Percentiles rank a stretch among this genome's conserved stretches.
Evolutionary conservation across 2,329 filamentous ascomycete genomes (phyloP).

Genomic region (Fusarium verrucosum): DNA sequence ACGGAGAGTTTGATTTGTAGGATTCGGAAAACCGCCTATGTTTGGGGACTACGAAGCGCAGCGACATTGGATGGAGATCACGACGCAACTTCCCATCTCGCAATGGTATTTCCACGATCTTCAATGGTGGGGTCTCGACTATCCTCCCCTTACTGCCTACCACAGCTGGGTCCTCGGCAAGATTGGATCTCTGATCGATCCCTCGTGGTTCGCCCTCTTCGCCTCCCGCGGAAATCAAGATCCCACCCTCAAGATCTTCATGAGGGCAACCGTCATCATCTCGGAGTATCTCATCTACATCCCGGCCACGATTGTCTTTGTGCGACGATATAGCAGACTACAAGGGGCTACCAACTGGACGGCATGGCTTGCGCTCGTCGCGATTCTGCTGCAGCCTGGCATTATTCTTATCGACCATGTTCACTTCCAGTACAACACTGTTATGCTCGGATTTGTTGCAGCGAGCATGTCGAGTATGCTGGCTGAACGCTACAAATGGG

Average conservation of each 20-base stretch:
- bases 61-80: conserved; percentile 98
- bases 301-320: conserved; percentile 85
- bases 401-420: conserved; percentile 94
- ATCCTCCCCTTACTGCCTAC: conserved; percentile 96
- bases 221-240: conserved; percentile 85
- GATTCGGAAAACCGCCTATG: conserved; percentile 84
- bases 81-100: conserved; percentile 84
- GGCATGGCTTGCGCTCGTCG: conserved; percentile 83
- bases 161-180: conserved; percentile 96
- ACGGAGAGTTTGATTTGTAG: conserved; percentile 53
- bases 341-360: conserved; percentile 84
- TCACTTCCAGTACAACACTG: conserved; percentile 97
- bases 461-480: conserved; percentile 90
- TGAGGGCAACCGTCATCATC: conserved; percentile 89
- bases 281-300: conserved; percentile 93
- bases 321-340: conserved; percentile 80
- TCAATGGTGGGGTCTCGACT: conserved; percentile 97
- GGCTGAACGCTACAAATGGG: conserved; percentile 85
- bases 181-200: conserved; percentile 81
- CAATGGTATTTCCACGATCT: conserved; percentile 99
- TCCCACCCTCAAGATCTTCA: conserved; percentile 85
- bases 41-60: conserved; percentile 98
- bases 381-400: conserved; percentile 90
- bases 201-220: conserved; percentile 87
- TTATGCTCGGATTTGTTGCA: conserved; percentile 93